Percentiles rank a stretch among this genome's conserved stretches.
Conservation (phyloP, 2,329 filamentous ascomycete genomes). For the Grosmannia penicillata region DNA sequence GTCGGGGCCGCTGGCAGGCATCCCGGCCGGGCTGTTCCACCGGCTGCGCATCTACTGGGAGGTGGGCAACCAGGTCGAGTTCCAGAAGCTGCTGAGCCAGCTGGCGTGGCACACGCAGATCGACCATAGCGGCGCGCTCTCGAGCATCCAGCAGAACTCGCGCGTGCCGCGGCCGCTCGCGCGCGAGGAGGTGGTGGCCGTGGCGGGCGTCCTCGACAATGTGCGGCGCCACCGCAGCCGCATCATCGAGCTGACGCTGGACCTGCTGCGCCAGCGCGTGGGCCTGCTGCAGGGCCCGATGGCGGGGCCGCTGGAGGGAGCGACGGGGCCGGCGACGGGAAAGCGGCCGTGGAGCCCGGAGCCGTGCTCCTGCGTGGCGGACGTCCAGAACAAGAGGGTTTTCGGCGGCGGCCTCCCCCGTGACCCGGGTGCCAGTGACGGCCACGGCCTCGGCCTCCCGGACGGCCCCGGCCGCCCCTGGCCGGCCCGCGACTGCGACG, state of each 20-base stretch:
- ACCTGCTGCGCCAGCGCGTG: neutral
- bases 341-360: neutral
- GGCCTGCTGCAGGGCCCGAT: slow-evolving; percentile 1
- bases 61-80: slow-evolving; percentile 3
- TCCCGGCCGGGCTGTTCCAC: neutral
- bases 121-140: neutral
- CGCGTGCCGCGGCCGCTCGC: neutral
- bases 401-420: no score
- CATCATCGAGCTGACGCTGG: slow-evolving; percentile 1
- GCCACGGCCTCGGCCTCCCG: neutral
- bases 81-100: neutral
- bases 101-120: slow-evolving; percentile 4
- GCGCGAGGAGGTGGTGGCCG: slow-evolving; percentile 1
- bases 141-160: neutral
- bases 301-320: neutral
- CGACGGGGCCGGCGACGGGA: neutral
- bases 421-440: no score
- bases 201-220: neutral
- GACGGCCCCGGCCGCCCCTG: neutral
- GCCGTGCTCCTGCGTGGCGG: neutral
- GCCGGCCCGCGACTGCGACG: slow-evolving; percentile 3
- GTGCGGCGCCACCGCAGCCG: neutral
- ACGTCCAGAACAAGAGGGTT: no score
- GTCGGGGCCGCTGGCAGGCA: neutral
- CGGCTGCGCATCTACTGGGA: slow-evolving; percentile 7